Percentiles rank a stretch among this genome's conserved stretches.
Conservation (phyloP, 805 yeast species). For the Candida lessepsii region DNA sequence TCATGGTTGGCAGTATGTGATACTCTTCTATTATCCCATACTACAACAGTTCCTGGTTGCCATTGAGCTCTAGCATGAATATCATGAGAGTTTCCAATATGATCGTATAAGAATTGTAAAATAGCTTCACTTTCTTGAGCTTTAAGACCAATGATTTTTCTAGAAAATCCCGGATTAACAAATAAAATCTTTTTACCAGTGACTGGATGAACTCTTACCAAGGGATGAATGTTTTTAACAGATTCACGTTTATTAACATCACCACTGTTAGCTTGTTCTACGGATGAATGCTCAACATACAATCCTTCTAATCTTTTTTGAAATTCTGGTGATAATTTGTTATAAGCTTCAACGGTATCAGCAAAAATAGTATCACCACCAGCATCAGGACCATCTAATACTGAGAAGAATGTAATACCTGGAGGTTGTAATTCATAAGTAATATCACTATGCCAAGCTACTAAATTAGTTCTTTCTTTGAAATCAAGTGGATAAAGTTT, state of each 20-base stretch:
- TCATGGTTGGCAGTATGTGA: slow-evolving; percentile 36
- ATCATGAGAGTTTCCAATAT: slow-evolving; percentile 34
- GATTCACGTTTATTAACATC: slow-evolving; percentile 35
- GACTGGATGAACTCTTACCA: slow-evolving; percentile 40
- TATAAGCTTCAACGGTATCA: slow-evolving; percentile 40
- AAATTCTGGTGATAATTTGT: slow-evolving; percentile 38
- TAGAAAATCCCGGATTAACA: slow-evolving; percentile 35
- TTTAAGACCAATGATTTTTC: slow-evolving; percentile 38
- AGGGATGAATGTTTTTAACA: slow-evolving; percentile 37
- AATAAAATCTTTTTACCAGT: slow-evolving; percentile 36
- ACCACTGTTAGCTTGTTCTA: slow-evolving; percentile 34
- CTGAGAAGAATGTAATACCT: slow-evolving; percentile 36
- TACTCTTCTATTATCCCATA: slow-evolving; percentile 42
- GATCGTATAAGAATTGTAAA: slow-evolving; percentile 33
- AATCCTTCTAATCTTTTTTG: slow-evolving; percentile 33
- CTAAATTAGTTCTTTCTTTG: slow-evolving; percentile 25
- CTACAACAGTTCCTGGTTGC: slow-evolving; percentile 36
- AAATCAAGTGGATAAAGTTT: slow-evolving; percentile 15
- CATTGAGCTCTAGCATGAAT: slow-evolving; percentile 37
- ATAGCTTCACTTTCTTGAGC: slow-evolving; percentile 36
- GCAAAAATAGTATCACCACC: slow-evolving; percentile 44
- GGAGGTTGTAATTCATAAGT: slow-evolving; percentile 43
- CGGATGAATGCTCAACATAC: slow-evolving; percentile 36
- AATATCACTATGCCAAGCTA: slow-evolving; percentile 38
- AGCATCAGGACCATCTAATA: slow-evolving; percentile 36